A percentile compares a stretch with the other conserved stretches of the same genome.
Evolutionary conservation across 2,329 filamentous ascomycete genomes (phyloP).

Genomic region (Botrytis squamosa): DNA sequence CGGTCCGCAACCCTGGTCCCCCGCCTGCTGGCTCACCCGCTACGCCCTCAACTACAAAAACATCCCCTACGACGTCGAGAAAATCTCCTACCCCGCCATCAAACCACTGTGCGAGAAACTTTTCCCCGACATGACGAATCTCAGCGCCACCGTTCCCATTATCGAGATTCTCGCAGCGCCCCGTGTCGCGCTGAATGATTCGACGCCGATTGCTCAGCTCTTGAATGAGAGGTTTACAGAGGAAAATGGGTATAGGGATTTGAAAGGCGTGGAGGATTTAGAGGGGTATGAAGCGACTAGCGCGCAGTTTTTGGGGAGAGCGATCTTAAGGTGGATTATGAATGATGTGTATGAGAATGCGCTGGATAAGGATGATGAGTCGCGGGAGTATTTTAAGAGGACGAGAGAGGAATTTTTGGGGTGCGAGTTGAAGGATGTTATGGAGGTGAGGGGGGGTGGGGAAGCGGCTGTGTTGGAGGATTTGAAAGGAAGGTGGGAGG

Average conservation of each 20-base stretch:
- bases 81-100: slow-evolving; percentile 29
- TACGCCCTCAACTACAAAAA: slow-evolving; percentile 30
- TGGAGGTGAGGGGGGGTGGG: slow-evolving; percentile 22
- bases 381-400: slow-evolving; percentile 27
- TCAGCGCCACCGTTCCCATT: slow-evolving; percentile 28
- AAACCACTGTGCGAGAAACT: slow-evolving; percentile 26
- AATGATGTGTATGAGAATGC: slow-evolving; percentile 28
- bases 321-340: slow-evolving; percentile 23
- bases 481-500: slow-evolving; percentile 22
- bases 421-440: slow-evolving; percentile 20
- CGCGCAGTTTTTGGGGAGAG: background rate
- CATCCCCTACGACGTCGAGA: slow-evolving; percentile 25
- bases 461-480: slow-evolving; percentile 24
- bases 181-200: slow-evolving; percentile 27
- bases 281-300: slow-evolving; percentile 21
- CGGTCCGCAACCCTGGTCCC: slow-evolving; percentile 29
- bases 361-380: slow-evolving; percentile 26
- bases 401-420: slow-evolving; percentile 23
- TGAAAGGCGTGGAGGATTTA: slow-evolving; percentile 24
- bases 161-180: slow-evolving; percentile 26
- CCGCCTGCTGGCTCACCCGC: slow-evolving; percentile 26
- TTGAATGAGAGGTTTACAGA: slow-evolving; percentile 29
- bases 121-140: slow-evolving; percentile 22
- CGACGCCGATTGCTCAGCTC: slow-evolving; percentile 26
- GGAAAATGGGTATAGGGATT: slow-evolving; percentile 23